phyloP scores from a whole-genome alignment of 2,329 filamentous ascomycete species.

The Trichophyton schoenleinii region DNA sequence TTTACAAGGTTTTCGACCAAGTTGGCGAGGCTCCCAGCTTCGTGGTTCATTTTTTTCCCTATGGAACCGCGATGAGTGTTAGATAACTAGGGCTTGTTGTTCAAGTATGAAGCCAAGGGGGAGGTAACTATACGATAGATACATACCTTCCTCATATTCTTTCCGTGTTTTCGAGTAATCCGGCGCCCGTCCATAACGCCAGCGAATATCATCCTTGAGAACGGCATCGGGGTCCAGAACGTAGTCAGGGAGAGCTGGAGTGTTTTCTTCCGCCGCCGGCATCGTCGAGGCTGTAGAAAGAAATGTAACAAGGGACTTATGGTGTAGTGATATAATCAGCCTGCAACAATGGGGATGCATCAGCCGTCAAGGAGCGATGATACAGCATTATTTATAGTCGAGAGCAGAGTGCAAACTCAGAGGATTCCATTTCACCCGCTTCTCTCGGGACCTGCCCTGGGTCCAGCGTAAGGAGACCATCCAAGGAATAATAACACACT shows the following conservation, averaged over 20 bases:
- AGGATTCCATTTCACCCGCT: no score
- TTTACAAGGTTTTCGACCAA: constrained; percentile 59
- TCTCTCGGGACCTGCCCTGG: no score
- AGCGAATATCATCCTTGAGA: constrained; percentile 43
- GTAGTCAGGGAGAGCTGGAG: constrained; percentile 44
- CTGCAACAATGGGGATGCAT: no score
- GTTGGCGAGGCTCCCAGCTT: constrained; percentile 43
- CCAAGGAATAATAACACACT: background rate
- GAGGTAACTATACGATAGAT: constrained; percentile 17
- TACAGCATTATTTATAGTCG: no score
- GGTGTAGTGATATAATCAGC: no score
- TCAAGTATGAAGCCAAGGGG: background rate
- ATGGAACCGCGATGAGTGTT: background rate
- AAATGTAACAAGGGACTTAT: no score
- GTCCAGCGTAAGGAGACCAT: background rate
- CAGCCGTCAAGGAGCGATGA: no score
- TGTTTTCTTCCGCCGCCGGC: constrained; percentile 10
- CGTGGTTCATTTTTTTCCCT: constrained; percentile 48
- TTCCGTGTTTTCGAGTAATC: constrained; percentile 53
- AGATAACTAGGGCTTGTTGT: background rate
- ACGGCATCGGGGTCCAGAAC: constrained; percentile 47
- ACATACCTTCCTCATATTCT: constrained; percentile 45
- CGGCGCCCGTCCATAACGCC: constrained; percentile 49
- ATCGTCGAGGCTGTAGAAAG: background rate
- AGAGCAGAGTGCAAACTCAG: no score